Evolutionary conservation across 306 rosid genomes (phyloP).

Genomic region (Cyclanthera cordifolia): DNA sequence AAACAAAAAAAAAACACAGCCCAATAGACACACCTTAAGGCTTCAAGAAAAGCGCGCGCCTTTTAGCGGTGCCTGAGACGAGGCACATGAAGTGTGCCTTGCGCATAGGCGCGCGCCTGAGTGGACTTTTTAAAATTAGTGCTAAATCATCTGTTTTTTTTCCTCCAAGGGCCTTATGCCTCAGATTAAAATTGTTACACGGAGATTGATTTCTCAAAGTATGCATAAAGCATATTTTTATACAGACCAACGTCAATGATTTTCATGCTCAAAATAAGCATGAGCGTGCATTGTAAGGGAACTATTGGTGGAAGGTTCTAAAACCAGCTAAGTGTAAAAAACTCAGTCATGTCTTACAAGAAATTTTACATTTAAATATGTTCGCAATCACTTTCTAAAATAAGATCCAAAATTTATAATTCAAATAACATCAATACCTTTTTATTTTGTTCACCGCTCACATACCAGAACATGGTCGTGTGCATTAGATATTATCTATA

Average conservation of each 20-base stretch:
- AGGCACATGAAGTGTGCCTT: too few relatives aligned
- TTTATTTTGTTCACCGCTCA: background rate
- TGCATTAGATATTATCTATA: background rate
- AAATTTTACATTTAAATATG: background rate
- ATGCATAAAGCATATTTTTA: background rate
- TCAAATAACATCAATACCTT: background rate
- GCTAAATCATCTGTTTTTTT: too few relatives aligned
- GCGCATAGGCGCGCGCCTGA: too few relatives aligned
- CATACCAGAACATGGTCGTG: background rate
- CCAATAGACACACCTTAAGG: too few relatives aligned
- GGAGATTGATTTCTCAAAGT: too few relatives aligned
- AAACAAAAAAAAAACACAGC: too few relatives aligned
- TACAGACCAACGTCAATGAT: background rate
- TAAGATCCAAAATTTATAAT: background rate
- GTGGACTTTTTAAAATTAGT: too few relatives aligned
- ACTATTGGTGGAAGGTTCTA: constrained; percentile 1
- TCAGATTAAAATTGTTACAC: too few relatives aligned
- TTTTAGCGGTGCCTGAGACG: too few relatives aligned
- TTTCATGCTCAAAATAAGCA: background rate
- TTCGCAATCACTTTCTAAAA: background rate
- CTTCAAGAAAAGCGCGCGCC: too few relatives aligned
- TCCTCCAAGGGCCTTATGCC: too few relatives aligned
- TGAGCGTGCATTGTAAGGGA: background rate
- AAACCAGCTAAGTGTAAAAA: background rate
- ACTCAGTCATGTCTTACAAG: background rate